A percentile compares a stretch with the other conserved stretches of the same genome.
Conservation (phyloP, 164 flowering plant species). For the Berberis thunbergii region DNA sequence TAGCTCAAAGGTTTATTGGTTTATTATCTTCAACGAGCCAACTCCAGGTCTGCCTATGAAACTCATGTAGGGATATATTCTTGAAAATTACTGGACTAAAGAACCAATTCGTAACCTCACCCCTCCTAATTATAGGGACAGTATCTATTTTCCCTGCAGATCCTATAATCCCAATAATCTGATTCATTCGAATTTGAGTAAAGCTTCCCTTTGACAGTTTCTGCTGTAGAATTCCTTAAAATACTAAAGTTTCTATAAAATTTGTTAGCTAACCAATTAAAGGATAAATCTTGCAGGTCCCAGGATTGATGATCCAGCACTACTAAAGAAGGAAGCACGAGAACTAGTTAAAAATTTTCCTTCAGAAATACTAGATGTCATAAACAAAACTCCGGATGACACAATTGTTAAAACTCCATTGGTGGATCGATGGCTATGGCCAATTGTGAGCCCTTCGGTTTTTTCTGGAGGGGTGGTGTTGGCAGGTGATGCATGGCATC, state of each 20-base stretch:
- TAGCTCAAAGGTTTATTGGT: conserved; percentile 85
- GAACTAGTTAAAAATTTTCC: conserved; percentile 64
- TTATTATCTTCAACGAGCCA: conserved; percentile 75
- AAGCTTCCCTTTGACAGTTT: too few species aligned
- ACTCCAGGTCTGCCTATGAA: conserved; percentile 51
- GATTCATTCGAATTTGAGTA: too few species aligned
- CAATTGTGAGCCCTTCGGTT: conserved; percentile 49
- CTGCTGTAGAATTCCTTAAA: too few species aligned
- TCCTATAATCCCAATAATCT: not conserved
- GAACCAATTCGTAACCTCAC: not conserved
- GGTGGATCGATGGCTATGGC: conserved; percentile 90
- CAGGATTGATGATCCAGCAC: conserved; percentile 47
- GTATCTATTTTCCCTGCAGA: too few species aligned
- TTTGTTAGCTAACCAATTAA: not conserved
- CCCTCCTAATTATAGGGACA: too few species aligned
- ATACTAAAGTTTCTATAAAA: too few species aligned
- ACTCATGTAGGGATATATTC: not conserved
- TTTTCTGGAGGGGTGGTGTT: conserved; percentile 60
- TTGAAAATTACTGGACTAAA: not conserved
- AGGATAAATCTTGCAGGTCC: conserved; percentile 41
- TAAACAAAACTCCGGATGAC: conserved; percentile 58
- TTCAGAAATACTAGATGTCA: conserved; percentile 40
- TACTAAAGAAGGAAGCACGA: conserved; percentile 47
- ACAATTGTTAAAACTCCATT: conserved; percentile 61
- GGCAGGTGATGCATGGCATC: conserved; percentile 98